Base-by-base conservation (phyloP, 768 basidiomycete species). In the Mrakia frigida region DNA sequence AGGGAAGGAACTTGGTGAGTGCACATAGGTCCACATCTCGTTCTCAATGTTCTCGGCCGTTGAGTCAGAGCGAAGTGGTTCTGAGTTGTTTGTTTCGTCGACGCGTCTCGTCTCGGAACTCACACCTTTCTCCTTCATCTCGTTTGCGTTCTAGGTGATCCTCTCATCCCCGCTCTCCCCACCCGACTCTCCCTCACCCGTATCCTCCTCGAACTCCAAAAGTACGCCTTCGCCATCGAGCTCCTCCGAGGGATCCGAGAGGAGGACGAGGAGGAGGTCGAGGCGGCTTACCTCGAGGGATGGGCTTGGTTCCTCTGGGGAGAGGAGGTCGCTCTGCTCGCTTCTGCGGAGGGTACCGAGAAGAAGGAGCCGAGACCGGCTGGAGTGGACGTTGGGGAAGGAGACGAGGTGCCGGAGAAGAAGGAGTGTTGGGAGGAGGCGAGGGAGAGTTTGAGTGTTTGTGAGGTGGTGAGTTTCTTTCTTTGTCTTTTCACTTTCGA, bases 381-480 rank as follows among this genome's bases (percentile, higher is more conserved):
- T 5, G 41, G 14, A 37, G 21, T 23, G 53, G 73, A 23, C 5
- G 72, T 14, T 4, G 77, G 43, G 52, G 68, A 37, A 6, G 77
- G 61, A 2, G 73, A 43, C 16, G 77, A 70, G 67, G 28, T 70
- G 39, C 53, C 31, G 28, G 53, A 65, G 28, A 59, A 71, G 67
- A 60, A 68, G 39, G 77, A 78, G n/a, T 78, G 77, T 50, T 78
- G 77, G 77, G 77, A 78, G 71, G 77, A 78, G 69, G 73, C 77
- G 11, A 74, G 77, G 43, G 77, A 78, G 77, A 53, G 39, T 14
- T 70, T 78, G 59, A 78, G 53, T 43, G 69, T 74, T 33, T 78
- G 77, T 35, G 73, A 59, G 9, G 28, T 71, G 14, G 77, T 78
- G 43, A 35, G 77, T 77, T 53, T 50, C 37, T n/a, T 11, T n/a